Evolutionary conservation across 768 basidiomycete species (phyloP).

Genomic region (Lyophyllum semitale): DNA sequence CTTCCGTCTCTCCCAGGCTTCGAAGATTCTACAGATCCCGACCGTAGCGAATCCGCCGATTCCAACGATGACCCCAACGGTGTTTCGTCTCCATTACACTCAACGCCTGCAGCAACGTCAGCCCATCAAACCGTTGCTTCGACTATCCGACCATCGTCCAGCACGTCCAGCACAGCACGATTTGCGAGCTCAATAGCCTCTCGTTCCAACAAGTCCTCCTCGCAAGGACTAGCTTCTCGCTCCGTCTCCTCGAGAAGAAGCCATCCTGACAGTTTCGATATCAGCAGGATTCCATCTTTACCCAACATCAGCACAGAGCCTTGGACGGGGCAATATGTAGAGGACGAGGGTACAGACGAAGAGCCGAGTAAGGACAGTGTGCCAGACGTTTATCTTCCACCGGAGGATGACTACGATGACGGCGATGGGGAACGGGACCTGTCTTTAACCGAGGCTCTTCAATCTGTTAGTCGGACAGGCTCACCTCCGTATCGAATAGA

Average conservation of each 20-base stretch:
- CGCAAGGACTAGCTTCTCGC: constrained; percentile 28
- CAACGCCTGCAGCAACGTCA: constrained; percentile 55
- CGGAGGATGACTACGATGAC: constrained; percentile 41
- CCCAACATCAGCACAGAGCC: constrained; percentile 38
- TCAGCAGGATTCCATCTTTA: constrained; percentile 57
- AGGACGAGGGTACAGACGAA: constrained; percentile 36
- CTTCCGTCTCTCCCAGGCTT: constrained; percentile 75
- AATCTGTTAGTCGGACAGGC: constrained; percentile 54
- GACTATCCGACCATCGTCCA: constrained; percentile 47
- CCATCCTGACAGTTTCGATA: constrained; percentile 56
- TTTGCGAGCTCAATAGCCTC: constrained; percentile 51
- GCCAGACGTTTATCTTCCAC: constrained; percentile 55
- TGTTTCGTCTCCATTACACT: constrained; percentile 59
- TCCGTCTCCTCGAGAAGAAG: constrained; percentile 33
- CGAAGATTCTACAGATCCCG: constrained; percentile 58
- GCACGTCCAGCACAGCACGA: constrained; percentile 48
- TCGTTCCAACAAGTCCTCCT: constrained; percentile 53
- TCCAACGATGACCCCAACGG: constrained; percentile 41
- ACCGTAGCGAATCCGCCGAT: constrained; percentile 26
- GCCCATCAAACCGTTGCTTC: constrained; percentile 47
- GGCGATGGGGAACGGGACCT: constrained; percentile 37
- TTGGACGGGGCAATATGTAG: constrained; percentile 33
- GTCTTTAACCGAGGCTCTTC: constrained; percentile 59
- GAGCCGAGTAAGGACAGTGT: constrained; percentile 51
- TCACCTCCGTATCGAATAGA: constrained; percentile 48